These are phyloP conservation scores for Neopestalotiopsis sp. DNA, from an alignment of 2,329 filamentous ascomycete species.

Conservation along the genomic window DNA sequence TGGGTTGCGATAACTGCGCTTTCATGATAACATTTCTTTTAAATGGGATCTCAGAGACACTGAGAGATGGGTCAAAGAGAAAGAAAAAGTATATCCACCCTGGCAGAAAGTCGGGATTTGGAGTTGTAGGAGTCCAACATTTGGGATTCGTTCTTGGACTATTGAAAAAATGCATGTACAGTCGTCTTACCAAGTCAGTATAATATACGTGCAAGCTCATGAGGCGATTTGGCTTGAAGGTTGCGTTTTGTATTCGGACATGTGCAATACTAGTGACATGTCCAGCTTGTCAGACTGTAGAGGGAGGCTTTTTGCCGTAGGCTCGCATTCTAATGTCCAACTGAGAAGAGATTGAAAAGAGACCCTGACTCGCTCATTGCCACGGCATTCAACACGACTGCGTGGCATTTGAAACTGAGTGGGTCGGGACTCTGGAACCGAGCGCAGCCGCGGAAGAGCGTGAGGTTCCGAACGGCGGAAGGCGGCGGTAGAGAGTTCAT, in stretches of 20 bases:
- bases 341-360: too few relatives aligned
- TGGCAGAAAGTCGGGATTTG: background rate
- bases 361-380: background rate
- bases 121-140: conserved; percentile 6
- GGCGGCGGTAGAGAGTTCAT: background rate
- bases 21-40: background rate
- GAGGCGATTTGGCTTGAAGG: background rate
- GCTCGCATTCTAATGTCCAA: background rate
- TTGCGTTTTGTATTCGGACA: background rate
- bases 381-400: background rate
- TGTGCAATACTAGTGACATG: background rate
- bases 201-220: background rate
- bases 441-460: conserved; percentile 10
- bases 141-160: background rate
- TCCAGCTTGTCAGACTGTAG: background rate
- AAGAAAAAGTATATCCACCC: background rate
- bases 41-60: background rate
- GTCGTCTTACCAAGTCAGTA: background rate
- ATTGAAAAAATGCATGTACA: background rate
- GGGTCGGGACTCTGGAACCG: background rate
- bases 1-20: background rate
- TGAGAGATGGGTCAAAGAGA: background rate
- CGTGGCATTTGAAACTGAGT: conserved; percentile 14
- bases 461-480: conserved; percentile 2
- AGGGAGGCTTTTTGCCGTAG: background rate